phyloP scores from a whole-genome alignment of 148 eudicot genomes.

The Rhododendron williamsianum region DNA sequence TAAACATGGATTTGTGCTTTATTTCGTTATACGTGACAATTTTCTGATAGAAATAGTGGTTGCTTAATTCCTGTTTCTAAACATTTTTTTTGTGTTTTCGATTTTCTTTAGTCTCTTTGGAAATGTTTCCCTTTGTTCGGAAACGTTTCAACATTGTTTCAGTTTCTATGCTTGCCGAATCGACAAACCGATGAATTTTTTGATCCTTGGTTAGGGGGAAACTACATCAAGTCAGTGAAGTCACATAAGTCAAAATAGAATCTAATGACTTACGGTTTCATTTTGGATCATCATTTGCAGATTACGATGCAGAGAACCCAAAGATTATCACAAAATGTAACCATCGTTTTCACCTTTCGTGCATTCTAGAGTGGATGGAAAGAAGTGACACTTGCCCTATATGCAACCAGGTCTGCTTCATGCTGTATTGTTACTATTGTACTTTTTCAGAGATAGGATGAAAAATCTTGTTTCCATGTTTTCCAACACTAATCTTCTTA shows the following conservation, averaged over 20 bases:
- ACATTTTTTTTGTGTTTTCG: neutral
- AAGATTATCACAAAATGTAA: conserved; percentile 66
- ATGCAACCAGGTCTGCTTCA: conserved; percentile 64
- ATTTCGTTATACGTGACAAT: neutral
- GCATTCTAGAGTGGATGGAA: conserved; percentile 98
- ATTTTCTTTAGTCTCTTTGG: neutral
- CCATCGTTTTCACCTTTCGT: conserved; percentile 87
- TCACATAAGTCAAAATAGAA: neutral
- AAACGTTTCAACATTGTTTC: neutral
- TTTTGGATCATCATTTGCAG: conserved; percentile 33
- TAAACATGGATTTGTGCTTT: neutral
- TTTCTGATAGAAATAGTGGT: neutral
- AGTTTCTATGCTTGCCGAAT: neutral
- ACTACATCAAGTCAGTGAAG: neutral
- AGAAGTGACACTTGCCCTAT: conserved; percentile 92
- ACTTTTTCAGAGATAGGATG: neutral
- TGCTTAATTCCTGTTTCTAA: neutral
- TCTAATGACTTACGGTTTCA: neutral
- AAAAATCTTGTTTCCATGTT: neutral
- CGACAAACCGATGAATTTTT: neutral
- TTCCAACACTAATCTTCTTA: neutral
- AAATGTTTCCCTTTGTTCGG: neutral
- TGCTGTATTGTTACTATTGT: neutral
- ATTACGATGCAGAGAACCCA: conserved; percentile 71
- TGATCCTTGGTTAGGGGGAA: neutral